Evolutionary conservation across 495 filamentous ascomycete species (phyloP), one percentile per base, ranked within the genome.

Genomic region (Penicillium chermesinum): DNA sequence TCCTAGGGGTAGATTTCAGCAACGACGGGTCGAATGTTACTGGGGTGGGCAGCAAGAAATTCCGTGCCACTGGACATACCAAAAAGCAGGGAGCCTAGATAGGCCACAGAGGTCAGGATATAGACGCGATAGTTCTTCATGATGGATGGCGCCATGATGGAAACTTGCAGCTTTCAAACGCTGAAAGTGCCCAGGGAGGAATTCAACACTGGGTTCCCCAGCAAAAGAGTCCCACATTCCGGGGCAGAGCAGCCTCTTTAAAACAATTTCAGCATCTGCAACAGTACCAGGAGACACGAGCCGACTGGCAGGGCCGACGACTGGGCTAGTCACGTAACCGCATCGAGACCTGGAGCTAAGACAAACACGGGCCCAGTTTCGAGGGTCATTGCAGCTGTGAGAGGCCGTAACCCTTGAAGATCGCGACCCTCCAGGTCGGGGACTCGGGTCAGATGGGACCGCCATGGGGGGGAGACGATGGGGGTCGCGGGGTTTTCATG

Each of bases 61-160:
- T n/a, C n/a, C n/a, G n/a, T n/a, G n/a, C n/a, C n/a, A 2, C 16
- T 19, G 9, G 1, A 56, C 54, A 17, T 10, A 79, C 75, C 76
- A 35, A 80, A 78, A 14, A 78, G 73, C 48, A 78, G 55, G 17
- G 73, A 75, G 45, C 75, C 75, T 56, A 75, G 56, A 50, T 78
- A 78, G 58, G 75, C 75, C 48, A 77, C 75, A 40, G 64, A 57
- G 5, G 76, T 78, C 48, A 80, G 71, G 42, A 80, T 55, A 54
- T 80, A 80, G 20, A 78, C 73, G 21, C 75, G 62, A 41, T 75
- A 73, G 53, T 80, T 77, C 61, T 77, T 72, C 53, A 77, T 70
- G 56, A 72, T 56, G 25, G 54, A 37, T 38, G 20, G 40, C 9
- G 33, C 53, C 56, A 62, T 62, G 18, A 42, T 52, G 54, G 35